Base-by-base conservation (phyloP, 441 rosid genomes). In the Capsella rubella region DNA sequence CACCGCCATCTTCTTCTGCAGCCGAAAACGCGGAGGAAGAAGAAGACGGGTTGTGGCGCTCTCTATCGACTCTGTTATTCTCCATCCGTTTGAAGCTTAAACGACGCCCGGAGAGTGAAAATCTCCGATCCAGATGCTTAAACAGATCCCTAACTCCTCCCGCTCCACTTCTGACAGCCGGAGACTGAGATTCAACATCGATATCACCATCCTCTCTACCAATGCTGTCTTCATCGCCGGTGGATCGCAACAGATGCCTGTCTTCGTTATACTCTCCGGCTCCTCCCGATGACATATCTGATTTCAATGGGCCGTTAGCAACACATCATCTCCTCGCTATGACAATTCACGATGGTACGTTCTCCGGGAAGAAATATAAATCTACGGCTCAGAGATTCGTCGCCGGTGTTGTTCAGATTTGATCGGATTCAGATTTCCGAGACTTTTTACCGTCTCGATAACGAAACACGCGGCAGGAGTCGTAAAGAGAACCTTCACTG, bases 51-150 rank as follows among this genome's bases (percentile, higher is more conserved):
- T 9, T 56, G 11, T 66, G 76, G 10, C 50, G 61, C 13, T 78
- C 81, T 32, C 74, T 72, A 61, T 78, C 78, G 4, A 47, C 74
- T 78, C 71, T 78, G 18, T 10, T 71, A 51, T 70, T 76, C 11
- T 77, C 89, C 51, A 75, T 61, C 46, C 88, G 85, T 82, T 82
- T 91, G 45, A 84, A 81, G 81, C 87, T 79, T 39, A 79, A 65
- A 40, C 86, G 88, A 64, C 95, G 77, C 0, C 82, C 82, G 2
- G 82, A 90, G 12, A 82, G 82, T 13, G 97, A 86, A 31, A 88
- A 80, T 4, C 89, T 82, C 57, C 89, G 89, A 77, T 90, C 96
- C 54, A 92, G 75, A 59, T 87, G 91, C 76, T 88, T 90, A 43
- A 92, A 61, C 43, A 88, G 79, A 86, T 88, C 87, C 32, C 83